phyloP scores from a whole-genome alignment of 495 filamentous ascomycete species.

The Endocarpon pusillum region DNA sequence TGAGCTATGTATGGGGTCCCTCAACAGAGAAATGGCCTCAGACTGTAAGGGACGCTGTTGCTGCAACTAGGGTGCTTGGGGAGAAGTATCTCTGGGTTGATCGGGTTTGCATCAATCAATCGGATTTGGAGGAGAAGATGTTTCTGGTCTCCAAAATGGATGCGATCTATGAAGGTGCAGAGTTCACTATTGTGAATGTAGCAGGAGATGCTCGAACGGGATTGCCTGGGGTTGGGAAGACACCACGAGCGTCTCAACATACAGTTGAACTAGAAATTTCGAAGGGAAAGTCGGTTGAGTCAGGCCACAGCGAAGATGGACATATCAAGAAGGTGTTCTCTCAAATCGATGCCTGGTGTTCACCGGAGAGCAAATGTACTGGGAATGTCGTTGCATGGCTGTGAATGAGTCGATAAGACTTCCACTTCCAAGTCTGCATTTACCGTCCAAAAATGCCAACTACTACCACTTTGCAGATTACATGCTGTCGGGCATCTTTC shows the following conservation, averaged over 20 bases:
- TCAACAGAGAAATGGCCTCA: no score
- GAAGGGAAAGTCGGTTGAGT: conserved; percentile 6
- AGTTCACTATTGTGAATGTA: conserved; percentile 15
- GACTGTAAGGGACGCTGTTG: conserved; percentile 13
- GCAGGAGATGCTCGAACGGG: conserved; percentile 14
- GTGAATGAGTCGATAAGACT: conserved; percentile 8
- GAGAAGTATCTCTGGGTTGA: conserved; percentile 1
- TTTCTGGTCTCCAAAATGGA: conserved; percentile 16
- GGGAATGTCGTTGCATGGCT: conserved; percentile 12
- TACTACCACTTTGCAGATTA: background rate
- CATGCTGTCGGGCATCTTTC: background rate
- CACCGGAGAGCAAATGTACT: conserved; percentile 16
- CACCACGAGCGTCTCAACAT: background rate
- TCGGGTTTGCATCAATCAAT: conserved; percentile 2
- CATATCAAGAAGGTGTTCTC: conserved; percentile 20
- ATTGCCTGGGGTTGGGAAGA: conserved; percentile 13
- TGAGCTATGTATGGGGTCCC: background rate
- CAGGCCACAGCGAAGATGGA: conserved; percentile 20
- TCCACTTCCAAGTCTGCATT: no score
- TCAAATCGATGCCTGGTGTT: conserved; percentile 15
- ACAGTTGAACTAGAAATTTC: conserved; percentile 4
- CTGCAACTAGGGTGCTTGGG: conserved; percentile 3
- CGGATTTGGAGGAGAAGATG: conserved; percentile 6
- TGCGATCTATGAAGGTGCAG: conserved; percentile 12
- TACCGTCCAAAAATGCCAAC: no score